A percentile compares a stretch with the other conserved stretches of the same genome.
These are phyloP conservation scores for Verticillium isaacii DNA, from an alignment of 2,329 filamentous ascomycete genomes.

Conservation along the genomic window DNA sequence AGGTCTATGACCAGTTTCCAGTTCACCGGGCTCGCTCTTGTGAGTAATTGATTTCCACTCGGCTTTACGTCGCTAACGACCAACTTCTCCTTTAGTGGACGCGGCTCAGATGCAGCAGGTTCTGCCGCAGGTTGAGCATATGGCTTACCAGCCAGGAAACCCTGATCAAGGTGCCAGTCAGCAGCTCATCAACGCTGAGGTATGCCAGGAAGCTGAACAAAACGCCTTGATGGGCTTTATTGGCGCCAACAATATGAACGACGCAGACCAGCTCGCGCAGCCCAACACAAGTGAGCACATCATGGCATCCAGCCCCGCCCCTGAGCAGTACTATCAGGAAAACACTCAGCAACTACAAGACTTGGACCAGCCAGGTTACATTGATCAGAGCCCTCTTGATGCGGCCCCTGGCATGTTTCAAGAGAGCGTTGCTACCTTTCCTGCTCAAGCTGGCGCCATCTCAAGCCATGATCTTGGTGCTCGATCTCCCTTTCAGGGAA, in stretches of 20 bases:
- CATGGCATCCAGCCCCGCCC: background rate
- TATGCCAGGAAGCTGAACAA: background rate
- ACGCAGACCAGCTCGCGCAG: background rate
- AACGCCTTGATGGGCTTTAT: background rate
- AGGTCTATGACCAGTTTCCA: background rate
- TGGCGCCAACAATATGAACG: background rate
- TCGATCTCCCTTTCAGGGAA: background rate
- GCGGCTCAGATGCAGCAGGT: background rate
- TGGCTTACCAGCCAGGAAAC: background rate
- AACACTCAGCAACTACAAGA: background rate
- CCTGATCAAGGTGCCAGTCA: background rate
- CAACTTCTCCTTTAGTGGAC: background rate
- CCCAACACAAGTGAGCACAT: background rate
- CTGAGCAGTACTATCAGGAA: background rate
- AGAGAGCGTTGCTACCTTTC: background rate
- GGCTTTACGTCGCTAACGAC: background rate
- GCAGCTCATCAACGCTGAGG: background rate
- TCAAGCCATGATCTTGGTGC: background rate
- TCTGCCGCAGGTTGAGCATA: background rate
- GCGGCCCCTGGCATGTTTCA: background rate
- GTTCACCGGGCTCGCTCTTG: background rate
- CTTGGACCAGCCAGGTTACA: background rate
- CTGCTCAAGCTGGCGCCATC: background rate
- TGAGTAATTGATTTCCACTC: background rate
- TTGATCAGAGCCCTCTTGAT: background rate